phyloP scores from a whole-genome alignment of 2,329 filamentous ascomycete genomes.

The Fusarium secorum region DNA sequence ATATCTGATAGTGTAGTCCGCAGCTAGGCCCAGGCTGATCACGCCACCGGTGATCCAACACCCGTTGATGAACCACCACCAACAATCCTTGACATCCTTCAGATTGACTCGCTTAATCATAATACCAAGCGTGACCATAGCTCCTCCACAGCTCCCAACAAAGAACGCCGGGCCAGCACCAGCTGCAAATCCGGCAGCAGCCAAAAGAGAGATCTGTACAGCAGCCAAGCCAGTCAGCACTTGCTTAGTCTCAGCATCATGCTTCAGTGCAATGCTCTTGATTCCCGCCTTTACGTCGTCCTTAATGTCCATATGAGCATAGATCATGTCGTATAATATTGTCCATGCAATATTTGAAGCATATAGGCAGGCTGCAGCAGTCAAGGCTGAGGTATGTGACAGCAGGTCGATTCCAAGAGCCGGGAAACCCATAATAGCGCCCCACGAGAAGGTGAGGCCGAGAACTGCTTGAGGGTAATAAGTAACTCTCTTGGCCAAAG shows the following conservation, averaged over 20 bases:
- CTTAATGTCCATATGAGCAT: conserved; percentile 89
- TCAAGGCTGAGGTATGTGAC: conserved; percentile 66
- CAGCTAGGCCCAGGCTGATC: conserved; percentile 65
- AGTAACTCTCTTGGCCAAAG: conserved; percentile 84
- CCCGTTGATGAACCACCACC: conserved; percentile 80
- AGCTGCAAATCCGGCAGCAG: conserved; percentile 71
- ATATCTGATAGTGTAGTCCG: conserved; percentile 66
- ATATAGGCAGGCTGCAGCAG: conserved; percentile 75
- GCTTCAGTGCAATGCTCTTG: conserved; percentile 85
- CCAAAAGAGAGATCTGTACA: conserved; percentile 73
- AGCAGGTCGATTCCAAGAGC: conserved; percentile 82
- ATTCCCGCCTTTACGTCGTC: conserved; percentile 88
- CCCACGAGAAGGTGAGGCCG: conserved; percentile 88
- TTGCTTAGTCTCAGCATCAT: conserved; percentile 78
- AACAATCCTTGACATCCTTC: conserved; percentile 72
- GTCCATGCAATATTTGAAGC: conserved; percentile 86
- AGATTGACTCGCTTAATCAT: conserved; percentile 75
- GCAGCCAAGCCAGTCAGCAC: conserved; percentile 75
- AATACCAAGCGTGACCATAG: conserved; percentile 64
- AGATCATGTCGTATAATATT: conserved; percentile 90
- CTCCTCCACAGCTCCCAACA: conserved; percentile 71
- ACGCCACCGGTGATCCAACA: conserved; percentile 73
- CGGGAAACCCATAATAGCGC: conserved; percentile 86
- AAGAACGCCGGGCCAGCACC: conserved; percentile 76
- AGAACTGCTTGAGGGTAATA: conserved; percentile 88